These are phyloP conservation scores for Monosporascus sp. DNA, from an alignment of 2,329 filamentous ascomycete genomes.

Conservation along the genomic window DNA sequence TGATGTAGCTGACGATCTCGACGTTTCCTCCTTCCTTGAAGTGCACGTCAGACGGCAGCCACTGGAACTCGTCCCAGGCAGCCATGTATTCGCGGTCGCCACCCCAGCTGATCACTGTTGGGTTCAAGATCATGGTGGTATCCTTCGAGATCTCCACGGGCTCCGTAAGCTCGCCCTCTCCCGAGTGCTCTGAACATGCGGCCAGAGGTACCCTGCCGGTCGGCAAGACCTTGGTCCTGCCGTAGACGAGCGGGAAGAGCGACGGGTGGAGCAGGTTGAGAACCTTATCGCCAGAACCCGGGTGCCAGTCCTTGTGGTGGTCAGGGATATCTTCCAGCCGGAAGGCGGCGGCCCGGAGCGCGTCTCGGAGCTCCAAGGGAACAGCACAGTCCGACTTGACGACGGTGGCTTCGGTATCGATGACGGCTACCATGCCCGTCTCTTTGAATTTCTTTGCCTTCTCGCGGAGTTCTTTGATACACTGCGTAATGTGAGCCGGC, in stretches of 20 bases:
- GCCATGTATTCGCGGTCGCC: background rate
- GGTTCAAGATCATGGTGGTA: background rate
- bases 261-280: conserved; percentile 61
- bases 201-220: conserved; percentile 28
- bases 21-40: conserved; percentile 29
- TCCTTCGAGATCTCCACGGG: background rate
- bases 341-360: conserved; percentile 37
- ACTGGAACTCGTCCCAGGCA: conserved; percentile 31
- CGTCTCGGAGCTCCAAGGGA: conserved; percentile 28
- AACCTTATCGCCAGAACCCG: conserved; percentile 49
- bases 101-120: background rate
- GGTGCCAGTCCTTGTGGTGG: conserved; percentile 54
- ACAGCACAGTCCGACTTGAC: conserved; percentile 47
- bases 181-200: conserved; percentile 17
- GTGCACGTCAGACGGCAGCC: conserved; percentile 46
- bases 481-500: conserved; percentile 9
- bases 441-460: conserved; percentile 37
- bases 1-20: conserved; percentile 45
- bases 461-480: conserved; percentile 37
- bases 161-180: conserved; percentile 24
- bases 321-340: conserved; percentile 47
- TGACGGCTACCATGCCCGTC: conserved; percentile 32
- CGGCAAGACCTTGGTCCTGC: conserved; percentile 35
- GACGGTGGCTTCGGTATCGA: conserved; percentile 36
- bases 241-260: conserved; percentile 55